These are phyloP conservation scores for Aspergillus mulundensis DNA, from an alignment of 495 filamentous ascomycete genomes.

Conservation along the genomic window DNA sequence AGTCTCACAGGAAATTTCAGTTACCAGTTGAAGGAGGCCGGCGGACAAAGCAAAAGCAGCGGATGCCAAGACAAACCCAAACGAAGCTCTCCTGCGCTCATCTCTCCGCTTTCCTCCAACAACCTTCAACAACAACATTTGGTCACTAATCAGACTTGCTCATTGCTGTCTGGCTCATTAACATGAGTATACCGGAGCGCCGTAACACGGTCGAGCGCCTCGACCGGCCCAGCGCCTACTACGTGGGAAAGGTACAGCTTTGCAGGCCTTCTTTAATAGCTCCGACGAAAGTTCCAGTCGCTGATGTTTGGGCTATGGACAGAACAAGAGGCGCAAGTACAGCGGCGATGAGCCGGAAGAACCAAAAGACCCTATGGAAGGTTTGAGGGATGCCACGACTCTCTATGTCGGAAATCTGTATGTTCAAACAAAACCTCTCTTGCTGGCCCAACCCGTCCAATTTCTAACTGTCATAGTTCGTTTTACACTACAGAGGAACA, in stretches of 20 bases:
- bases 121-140: background rate
- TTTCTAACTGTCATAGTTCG: slow-evolving; percentile 60
- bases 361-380: slow-evolving; percentile 60
- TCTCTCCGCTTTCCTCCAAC: slow-evolving; percentile 2
- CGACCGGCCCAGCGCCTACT: slow-evolving; percentile 87
- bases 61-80: slow-evolving; percentile 15
- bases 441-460: background rate
- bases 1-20: slow-evolving; percentile 8
- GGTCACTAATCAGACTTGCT: background rate
- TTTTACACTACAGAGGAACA: slow-evolving; percentile 99
- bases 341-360: slow-evolving; percentile 55
- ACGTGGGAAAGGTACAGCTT: slow-evolving; percentile 61
- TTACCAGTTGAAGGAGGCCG: background rate
- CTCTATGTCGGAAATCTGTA: slow-evolving; percentile 98
- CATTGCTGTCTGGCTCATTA: background rate
- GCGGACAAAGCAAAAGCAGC: slow-evolving; percentile 3
- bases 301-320: slow-evolving; percentile 7
- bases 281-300: slow-evolving; percentile 2
- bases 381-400: slow-evolving; percentile 81
- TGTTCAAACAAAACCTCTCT: slow-evolving; percentile 25
- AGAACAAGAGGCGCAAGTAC: slow-evolving; percentile 68
- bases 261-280: slow-evolving; percentile 17
- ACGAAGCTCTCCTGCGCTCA: slow-evolving; percentile 8
- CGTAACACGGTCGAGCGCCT: slow-evolving; percentile 75
- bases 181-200: slow-evolving; percentile 14